A percentile compares a stretch with the other conserved stretches of the same genome.
These are phyloP conservation scores for Lathyrus oleraceus DNA, from an alignment of 306 rosid species.

Conservation along the genomic window DNA sequence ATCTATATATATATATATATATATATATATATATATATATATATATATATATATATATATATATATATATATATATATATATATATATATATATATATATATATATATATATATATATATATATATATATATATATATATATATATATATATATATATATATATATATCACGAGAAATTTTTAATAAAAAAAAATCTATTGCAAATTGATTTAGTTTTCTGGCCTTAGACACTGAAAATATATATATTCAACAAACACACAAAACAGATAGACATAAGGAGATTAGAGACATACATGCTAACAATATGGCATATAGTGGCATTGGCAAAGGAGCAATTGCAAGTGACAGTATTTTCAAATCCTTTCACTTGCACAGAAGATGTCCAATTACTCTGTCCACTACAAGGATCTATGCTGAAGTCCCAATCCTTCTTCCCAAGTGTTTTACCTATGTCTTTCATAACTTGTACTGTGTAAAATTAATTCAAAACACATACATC, in stretches of 20 bases:
- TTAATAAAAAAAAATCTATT: too few species aligned
- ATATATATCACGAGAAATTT: too few species aligned
- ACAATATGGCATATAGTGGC: slow-evolving; percentile 57
- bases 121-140: too few species aligned
- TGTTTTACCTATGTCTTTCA: slow-evolving; percentile 35
- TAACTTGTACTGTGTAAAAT: slow-evolving; percentile 21
- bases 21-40: too few species aligned
- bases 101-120: too few species aligned
- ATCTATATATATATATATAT: too few species aligned
- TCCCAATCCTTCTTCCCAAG: slow-evolving; percentile 35
- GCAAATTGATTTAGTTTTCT: background rate
- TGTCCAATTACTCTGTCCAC: slow-evolving; percentile 48
- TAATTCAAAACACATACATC: background rate
- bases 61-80: too few species aligned
- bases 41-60: too few species aligned
- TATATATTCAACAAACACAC: background rate
- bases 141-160: too few species aligned
- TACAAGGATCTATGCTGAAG: slow-evolving; percentile 38
- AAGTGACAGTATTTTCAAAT: slow-evolving; percentile 37
- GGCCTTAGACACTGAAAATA: background rate
- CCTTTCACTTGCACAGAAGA: slow-evolving; percentile 13
- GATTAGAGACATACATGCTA: slow-evolving; percentile 48
- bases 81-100: too few species aligned
- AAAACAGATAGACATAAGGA: background rate
- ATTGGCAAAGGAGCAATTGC: slow-evolving; percentile 47